Evolutionary conservation across 768 basidiomycete genomes (phyloP).

Genomic region (Mycena chlorophos): DNA sequence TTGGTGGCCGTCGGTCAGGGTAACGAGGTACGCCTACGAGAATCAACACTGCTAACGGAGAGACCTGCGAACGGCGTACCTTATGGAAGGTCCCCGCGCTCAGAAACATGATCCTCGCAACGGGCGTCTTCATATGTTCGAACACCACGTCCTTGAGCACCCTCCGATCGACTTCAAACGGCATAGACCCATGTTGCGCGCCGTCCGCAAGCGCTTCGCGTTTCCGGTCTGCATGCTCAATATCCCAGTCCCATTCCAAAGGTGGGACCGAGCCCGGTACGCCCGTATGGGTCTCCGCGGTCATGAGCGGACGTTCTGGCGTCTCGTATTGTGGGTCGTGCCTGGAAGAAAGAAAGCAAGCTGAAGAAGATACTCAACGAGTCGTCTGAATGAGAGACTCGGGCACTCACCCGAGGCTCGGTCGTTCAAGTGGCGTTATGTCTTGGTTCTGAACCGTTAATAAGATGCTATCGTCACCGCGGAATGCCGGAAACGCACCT

Average conservation of each 20-base stretch:
- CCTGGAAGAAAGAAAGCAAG: no score
- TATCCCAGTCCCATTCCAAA: conserved; percentile 69
- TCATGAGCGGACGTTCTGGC: neutral
- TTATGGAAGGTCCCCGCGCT: conserved; percentile 91
- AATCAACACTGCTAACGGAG: no score
- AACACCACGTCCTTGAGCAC: conserved; percentile 76
- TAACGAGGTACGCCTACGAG: conserved; percentile 84
- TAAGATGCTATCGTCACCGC: no score
- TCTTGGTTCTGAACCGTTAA: no score
- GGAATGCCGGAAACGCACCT: no score
- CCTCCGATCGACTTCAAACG: conserved; percentile 75
- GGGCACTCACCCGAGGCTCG: no score
- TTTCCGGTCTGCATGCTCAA: conserved; percentile 69
- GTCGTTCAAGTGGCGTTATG: no score
- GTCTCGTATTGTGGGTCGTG: no score
- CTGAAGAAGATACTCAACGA: no score
- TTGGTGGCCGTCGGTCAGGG: conserved; percentile 58
- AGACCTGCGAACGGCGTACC: conserved; percentile 32
- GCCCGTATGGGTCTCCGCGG: neutral
- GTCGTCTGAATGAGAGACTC: no score
- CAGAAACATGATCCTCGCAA: conserved; percentile 70
- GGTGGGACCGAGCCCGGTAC: conserved; percentile 19
- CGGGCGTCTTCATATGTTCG: conserved; percentile 65
- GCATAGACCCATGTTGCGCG: conserved; percentile 57
- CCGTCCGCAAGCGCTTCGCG: conserved; percentile 65